A percentile compares a stretch with the other conserved stretches of the same genome.
Conservation (phyloP, 2,329 filamentous ascomycete species). For the Scedosporium aurantiacum region DNA sequence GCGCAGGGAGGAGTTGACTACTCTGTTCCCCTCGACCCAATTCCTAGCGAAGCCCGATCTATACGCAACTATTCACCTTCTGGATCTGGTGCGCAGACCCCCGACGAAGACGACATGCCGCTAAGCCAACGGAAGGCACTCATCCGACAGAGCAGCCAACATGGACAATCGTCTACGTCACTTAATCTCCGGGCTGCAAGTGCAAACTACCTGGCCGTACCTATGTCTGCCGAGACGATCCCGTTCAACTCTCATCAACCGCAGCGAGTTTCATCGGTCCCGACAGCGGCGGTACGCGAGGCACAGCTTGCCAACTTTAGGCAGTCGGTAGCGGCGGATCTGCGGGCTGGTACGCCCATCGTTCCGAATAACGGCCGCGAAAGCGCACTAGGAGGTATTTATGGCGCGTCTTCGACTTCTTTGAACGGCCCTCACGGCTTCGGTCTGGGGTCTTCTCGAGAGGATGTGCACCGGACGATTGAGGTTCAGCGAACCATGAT, state of each 20-base stretch:
- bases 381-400: conserved; percentile 20
- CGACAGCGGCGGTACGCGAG: conserved; percentile 36
- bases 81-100: conserved; percentile 8
- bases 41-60: conserved; percentile 30
- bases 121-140: conserved; percentile 56
- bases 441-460: conserved; percentile 14
- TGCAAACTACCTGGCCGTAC: neutral
- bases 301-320: conserved; percentile 57
- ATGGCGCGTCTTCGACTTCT: conserved; percentile 18
- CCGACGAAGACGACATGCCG: conserved; percentile 56
- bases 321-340: conserved; percentile 51
- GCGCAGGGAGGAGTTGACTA: neutral
- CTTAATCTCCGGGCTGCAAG: conserved; percentile 5
- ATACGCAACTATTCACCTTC: conserved; percentile 25
- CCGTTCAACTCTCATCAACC: conserved; percentile 46
- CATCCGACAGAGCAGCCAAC: conserved; percentile 41
- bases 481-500: conserved; percentile 44
- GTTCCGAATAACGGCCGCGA: conserved; percentile 23
- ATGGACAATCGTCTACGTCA: conserved; percentile 14
- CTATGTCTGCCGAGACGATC: conserved; percentile 18
- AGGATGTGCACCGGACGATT: conserved; percentile 35
- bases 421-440: conserved; percentile 12
- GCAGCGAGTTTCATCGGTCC: conserved; percentile 31
- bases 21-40: conserved; percentile 11
- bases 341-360: conserved; percentile 32